Evolutionary conservation across 257 asterid species (phyloP), one percentile per base, ranked within the genome.

Genomic region (Ocimum tenuiflorum): DNA sequence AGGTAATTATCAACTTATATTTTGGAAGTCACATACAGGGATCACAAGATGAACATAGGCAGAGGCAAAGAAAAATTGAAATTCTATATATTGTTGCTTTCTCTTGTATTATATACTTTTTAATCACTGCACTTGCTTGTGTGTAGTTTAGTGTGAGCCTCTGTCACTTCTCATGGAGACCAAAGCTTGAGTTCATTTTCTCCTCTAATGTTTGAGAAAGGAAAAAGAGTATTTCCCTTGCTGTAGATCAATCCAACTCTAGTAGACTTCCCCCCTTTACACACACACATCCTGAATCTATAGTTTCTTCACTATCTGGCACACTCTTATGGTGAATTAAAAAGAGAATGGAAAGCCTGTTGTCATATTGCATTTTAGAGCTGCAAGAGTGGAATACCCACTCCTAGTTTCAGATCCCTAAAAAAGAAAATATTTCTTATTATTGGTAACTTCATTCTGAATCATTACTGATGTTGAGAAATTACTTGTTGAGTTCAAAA

Each of bases 51-150:
- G 39, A 31, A 4, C 3, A 31, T 31, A 31, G 36, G 36, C 7
- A 5, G 36, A 31, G 36, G 36, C 36, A 31, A 31, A 31, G 36
- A 5, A 31, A 31, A 31, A 31, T 31, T 31, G 6, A 14, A 43
- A 43, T 41, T 43, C 11, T 12, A 38, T 66, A 38, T 66, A 18
- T 74, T 48, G 38, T 63, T 14, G 55, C 24, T 54, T 42, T 42
- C 4, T 20, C 62, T 33, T 52, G 60, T 33, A 27, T 42, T 38
- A 20, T 49, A 31, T 38, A 22, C 24, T 13, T 31, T 13, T 31
- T 3, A 19, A 45, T 42, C 52, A 36, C 60, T 14, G 35, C 50
- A 43, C 38, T 49, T 29, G 14, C 31, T 27, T 27, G 3, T 27
- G 4, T 27, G 31, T 27, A 27, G 31, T 27, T 27, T 27, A 27